Percentiles rank a stretch among this genome's conserved stretches.
phyloP scores from a whole-genome alignment of 2,329 filamentous ascomycete genomes.

The Talaromyces verruculosus region DNA sequence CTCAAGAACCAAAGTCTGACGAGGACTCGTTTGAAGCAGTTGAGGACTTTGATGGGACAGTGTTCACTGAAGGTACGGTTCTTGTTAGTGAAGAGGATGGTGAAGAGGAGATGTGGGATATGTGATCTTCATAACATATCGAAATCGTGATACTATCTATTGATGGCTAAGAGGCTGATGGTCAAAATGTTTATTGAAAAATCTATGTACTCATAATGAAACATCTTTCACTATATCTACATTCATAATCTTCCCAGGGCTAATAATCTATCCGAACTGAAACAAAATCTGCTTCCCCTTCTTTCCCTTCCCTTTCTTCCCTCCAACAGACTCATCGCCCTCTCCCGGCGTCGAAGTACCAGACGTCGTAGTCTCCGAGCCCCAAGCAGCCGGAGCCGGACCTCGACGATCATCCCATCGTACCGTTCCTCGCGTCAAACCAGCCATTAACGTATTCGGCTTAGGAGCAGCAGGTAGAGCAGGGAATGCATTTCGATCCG shows the following conservation, averaged over 20 bases:
- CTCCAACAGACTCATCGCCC: conserved; percentile 29
- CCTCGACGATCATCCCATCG: conserved; percentile 46
- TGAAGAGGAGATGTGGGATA: conserved; percentile 3
- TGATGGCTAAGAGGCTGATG: background rate
- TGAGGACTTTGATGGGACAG: conserved; percentile 4
- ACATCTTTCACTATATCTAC: background rate
- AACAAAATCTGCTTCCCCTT: conserved; percentile 42
- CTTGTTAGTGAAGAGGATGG: background rate
- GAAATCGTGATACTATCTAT: background rate
- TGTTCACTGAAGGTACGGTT: background rate
- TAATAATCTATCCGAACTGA: conserved; percentile 37
- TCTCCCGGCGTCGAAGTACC: conserved; percentile 18
- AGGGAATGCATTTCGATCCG: conserved; percentile 68
- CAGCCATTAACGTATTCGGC: conserved; percentile 56
- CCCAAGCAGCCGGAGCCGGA: conserved; percentile 42
- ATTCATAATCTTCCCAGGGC: background rate
- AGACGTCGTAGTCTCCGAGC: conserved; percentile 21
- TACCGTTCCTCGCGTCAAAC: conserved; percentile 48
- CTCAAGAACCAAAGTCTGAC: conserved; percentile 1
- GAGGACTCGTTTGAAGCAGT: conserved; percentile 17
- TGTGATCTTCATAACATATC: background rate
- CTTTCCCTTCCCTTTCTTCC: conserved; percentile 35
- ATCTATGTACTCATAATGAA: background rate
- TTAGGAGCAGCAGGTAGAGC: conserved; percentile 77
- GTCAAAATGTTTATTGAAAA: background rate